Base-by-base conservation (phyloP, 495 filamentous ascomycete genomes). In the Penicillium argentinense region DNA sequence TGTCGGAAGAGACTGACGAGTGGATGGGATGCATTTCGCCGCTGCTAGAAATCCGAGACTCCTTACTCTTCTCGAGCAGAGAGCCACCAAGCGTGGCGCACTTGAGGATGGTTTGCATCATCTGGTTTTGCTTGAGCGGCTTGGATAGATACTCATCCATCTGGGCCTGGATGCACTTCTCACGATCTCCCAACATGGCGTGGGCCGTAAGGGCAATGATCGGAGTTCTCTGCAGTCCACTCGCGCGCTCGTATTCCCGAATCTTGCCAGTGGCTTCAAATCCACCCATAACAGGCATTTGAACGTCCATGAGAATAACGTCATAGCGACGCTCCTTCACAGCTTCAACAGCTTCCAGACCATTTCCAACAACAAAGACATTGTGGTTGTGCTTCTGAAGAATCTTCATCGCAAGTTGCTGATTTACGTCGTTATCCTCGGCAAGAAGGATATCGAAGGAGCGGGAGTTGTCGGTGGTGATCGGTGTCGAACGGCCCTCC, bases 131-230 rank as follows among this genome's bases (percentile, higher is more conserved):
- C 67, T 97, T 95, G 45, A 99, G 78, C 27, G 95, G 95, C 67
- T 99, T 99, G 29, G 92, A 96, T 47, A 99, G 76, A 62, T 99
- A 99, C 63, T 99, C 95, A 55, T 97, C 95, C 95, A 97, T 97
- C 71, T 97, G 89, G 11, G 91, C 92, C 62, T 95, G 88, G 48
- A 99, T 92, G 60, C 95, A 99, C 74, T 95, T 96, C 69, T 99
- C 95, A 23, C 95, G 82, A 63, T 99, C 95, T 57, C 95, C 95
- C 76, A 97, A 82, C 95, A 99, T 99, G 54, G 95, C 95, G 72
- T 97, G 95, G 3, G 95, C 95, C 2, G 95, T 99, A 9, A 99
- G 79, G 3, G 95, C 95, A 56, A 99, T 96, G 61, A 99, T 96
- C 7, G 95, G 95, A 11, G 91, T 95, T 17, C 92, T 82, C 45